Conservation (phyloP, 2,329 filamentous ascomycete species). For the Apiospora phragmitis region DNA sequence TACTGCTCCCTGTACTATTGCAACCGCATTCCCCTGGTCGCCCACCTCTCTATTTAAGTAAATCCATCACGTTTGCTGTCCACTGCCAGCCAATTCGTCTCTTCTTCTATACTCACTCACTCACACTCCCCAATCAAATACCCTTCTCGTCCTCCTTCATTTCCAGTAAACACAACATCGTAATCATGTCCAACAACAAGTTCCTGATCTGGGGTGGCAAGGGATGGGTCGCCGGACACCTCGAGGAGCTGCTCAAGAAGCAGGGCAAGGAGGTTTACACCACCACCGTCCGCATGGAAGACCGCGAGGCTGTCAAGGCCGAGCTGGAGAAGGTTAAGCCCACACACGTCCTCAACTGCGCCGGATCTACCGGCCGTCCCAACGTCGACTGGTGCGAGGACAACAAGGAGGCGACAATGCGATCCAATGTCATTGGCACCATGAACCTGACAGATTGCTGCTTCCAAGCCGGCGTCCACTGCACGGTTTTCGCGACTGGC, state of each 20-base stretch:
- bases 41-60: conserved; percentile 8
- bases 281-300: conserved; percentile 66
- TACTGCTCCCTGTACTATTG: background rate
- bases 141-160: background rate
- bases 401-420: conserved; percentile 66
- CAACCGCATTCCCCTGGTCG: conserved; percentile 1
- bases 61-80: background rate
- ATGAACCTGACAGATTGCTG: conserved; percentile 64
- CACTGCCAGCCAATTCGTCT: background rate
- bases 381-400: conserved; percentile 75
- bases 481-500: conserved; percentile 67
- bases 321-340: conserved; percentile 61
- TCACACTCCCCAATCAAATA: background rate
- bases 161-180: background rate
- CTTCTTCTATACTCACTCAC: background rate
- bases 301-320: conserved; percentile 55
- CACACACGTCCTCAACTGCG: conserved; percentile 67
- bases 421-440: conserved; percentile 67
- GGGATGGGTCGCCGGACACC: conserved; percentile 54
- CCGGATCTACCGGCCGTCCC: conserved; percentile 65
- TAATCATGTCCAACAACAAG: conserved; percentile 3
- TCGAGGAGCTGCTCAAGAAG: conserved; percentile 56
- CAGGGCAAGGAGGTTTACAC: conserved; percentile 62
- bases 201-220: conserved; percentile 43
- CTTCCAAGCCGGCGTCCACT: conserved; percentile 58